Conservation (phyloP, 2,329 filamentous ascomycete genomes). For the Metarhizium humberi region DNA sequence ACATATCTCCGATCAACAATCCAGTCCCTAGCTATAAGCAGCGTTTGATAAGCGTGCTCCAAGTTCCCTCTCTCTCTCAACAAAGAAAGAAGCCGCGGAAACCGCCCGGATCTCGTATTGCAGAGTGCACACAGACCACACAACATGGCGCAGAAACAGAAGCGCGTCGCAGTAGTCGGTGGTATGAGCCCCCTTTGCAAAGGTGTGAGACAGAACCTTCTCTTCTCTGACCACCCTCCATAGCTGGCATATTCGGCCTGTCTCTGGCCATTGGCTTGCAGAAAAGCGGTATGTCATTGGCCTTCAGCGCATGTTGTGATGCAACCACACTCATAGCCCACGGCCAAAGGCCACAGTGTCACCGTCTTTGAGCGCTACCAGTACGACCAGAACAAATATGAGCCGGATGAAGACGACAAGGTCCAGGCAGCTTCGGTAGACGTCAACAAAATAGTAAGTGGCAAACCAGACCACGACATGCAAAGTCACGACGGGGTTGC, state of each 20-base stretch:
- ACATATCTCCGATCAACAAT: no score
- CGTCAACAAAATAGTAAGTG: constrained; percentile 16
- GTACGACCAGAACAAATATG: constrained; percentile 13
- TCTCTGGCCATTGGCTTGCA: constrained; percentile 14
- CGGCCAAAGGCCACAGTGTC: constrained; percentile 7
- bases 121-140: not conserved
- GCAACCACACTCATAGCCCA: not conserved
- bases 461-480: no score
- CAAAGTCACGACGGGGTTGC: not conserved
- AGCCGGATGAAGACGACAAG: constrained; percentile 7
- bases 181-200: constrained; percentile 2
- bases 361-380: constrained; percentile 13
- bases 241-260: constrained; percentile 16
- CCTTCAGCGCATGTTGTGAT: not conserved
- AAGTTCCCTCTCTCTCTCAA: not conserved
- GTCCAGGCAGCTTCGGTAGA: constrained; percentile 16
- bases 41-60: not conserved
- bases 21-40: not conserved
- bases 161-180: constrained; percentile 9
- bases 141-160: not conserved
- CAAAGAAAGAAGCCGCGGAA: not conserved
- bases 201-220: not conserved
- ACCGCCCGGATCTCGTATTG: not conserved
- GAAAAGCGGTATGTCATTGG: constrained; percentile 9
- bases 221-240: not conserved